Evolutionary conservation across 225 moss, liverwort and hornwort genomes (phyloP).

Genomic region (Marchantia polymorpha): DNA sequence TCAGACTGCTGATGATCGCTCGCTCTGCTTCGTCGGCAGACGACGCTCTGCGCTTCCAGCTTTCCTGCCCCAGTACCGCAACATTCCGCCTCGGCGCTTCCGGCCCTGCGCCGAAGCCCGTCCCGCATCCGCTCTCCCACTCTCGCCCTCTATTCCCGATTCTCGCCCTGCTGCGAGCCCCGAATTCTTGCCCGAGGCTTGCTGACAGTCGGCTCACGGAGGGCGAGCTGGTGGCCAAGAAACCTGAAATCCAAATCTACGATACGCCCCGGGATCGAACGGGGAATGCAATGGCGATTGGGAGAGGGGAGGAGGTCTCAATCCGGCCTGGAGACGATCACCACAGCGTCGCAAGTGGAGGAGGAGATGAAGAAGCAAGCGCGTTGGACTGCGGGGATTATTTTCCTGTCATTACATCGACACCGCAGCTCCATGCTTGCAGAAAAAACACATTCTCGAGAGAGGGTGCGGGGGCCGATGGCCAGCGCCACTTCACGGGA

Average conservation of each 20-base stretch:
- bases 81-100: conserved; percentile 13
- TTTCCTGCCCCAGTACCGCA: conserved; percentile 6
- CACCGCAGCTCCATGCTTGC: conserved; percentile 15
- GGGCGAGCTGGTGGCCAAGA: neutral
- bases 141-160: too few relatives aligned
- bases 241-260: conserved; percentile 3
- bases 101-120: neutral
- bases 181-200: too few relatives aligned
- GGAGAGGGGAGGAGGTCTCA: neutral
- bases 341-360: neutral
- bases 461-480: neutral
- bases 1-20: conserved; percentile 7
- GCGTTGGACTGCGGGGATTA: neutral
- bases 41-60: conserved; percentile 3
- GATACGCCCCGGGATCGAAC: neutral
- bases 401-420: neutral
- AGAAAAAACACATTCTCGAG: conserved; percentile 11
- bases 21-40: neutral
- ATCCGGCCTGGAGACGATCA: conserved; percentile 13
- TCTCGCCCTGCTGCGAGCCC: too few relatives aligned
- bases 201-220: neutral
- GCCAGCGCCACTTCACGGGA: neutral
- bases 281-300: neutral
- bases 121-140: conserved; percentile 16
- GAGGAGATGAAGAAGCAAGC: neutral